Evolutionary conservation across 176 grass and related monocot species (phyloP).

Genomic region (Lolium multiflorum): DNA sequence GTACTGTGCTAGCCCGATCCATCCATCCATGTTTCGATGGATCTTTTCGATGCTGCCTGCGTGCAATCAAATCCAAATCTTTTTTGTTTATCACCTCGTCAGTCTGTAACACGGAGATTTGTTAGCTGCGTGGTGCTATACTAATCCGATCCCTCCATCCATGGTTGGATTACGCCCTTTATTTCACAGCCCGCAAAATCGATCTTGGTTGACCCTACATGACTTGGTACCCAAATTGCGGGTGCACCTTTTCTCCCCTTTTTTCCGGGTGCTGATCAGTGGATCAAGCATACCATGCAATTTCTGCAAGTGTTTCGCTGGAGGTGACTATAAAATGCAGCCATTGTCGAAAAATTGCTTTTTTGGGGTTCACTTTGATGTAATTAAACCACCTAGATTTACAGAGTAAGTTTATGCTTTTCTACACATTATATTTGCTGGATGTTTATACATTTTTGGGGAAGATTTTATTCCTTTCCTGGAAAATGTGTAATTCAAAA

Average conservation of each 20-base stretch:
- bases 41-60: conserved; percentile 30
- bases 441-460: conserved; percentile 20
- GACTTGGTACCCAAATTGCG: conserved; percentile 5
- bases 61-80: conserved; percentile 32
- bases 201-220: conserved; percentile 20
- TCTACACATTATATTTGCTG: conserved; percentile 9
- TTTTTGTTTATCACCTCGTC: conserved; percentile 11
- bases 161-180: conserved; percentile 13
- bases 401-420: conserved; percentile 17
- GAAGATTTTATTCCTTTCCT: neutral
- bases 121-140: conserved; percentile 20
- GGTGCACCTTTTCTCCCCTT: conserved; percentile 8
- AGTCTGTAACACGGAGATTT: conserved; percentile 28
- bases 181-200: conserved; percentile 31
- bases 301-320: neutral
- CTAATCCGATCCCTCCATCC: conserved; percentile 7
- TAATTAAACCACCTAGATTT: conserved; percentile 10
- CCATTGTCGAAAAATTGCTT: neutral
- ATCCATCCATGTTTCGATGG: neutral
- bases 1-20: conserved; percentile 6
- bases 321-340: conserved; percentile 36
- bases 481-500: conserved; percentile 21
- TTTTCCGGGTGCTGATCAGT: neutral
- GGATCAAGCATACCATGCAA: conserved; percentile 15
- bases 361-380: neutral